A percentile compares a stretch with the other conserved stretches of the same genome.
Evolutionary conservation across 2,329 filamentous ascomycete genomes (phyloP).

Genomic region (Colletotrichum cordylinicola): DNA sequence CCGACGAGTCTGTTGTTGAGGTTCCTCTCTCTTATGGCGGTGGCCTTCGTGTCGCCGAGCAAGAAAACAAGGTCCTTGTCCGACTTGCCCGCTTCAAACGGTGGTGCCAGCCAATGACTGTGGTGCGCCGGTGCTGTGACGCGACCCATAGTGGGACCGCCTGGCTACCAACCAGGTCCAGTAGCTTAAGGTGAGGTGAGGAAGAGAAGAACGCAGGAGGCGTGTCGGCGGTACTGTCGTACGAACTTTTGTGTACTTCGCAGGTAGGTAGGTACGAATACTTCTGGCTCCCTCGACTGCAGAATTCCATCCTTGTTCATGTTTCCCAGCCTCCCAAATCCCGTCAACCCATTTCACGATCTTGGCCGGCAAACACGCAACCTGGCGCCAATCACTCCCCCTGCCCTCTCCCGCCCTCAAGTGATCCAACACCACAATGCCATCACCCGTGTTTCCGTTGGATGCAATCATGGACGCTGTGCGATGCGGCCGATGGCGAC

Average conservation of each 20-base stretch:
- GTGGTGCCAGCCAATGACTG: neutral
- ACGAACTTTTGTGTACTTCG: too few species aligned
- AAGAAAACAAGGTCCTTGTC: neutral
- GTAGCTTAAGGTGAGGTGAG: too few species aligned
- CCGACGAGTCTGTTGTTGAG: neutral
- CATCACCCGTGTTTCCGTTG: slow-evolving; percentile 9
- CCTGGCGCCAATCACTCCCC: slow-evolving; percentile 9
- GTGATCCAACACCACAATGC: slow-evolving; percentile 7
- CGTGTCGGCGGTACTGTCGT: too few species aligned
- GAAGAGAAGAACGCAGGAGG: too few species aligned
- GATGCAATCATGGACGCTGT: neutral
- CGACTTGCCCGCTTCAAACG: neutral
- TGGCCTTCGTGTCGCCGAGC: neutral
- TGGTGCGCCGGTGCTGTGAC: neutral
- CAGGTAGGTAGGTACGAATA: neutral
- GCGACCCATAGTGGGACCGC: neutral
- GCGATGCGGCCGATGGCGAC: neutral
- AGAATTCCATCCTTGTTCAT: neutral
- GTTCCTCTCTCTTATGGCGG: too few species aligned
- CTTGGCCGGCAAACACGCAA: slow-evolving; percentile 20
- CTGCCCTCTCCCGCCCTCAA: neutral
- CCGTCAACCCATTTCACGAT: slow-evolving; percentile 11
- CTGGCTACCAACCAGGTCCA: neutral
- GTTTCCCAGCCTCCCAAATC: neutral
- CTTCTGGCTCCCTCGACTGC: neutral